These are phyloP conservation scores for Closterium sp. DNA, from an alignment of 139 green algal species.

Conservation along the genomic window DNA sequence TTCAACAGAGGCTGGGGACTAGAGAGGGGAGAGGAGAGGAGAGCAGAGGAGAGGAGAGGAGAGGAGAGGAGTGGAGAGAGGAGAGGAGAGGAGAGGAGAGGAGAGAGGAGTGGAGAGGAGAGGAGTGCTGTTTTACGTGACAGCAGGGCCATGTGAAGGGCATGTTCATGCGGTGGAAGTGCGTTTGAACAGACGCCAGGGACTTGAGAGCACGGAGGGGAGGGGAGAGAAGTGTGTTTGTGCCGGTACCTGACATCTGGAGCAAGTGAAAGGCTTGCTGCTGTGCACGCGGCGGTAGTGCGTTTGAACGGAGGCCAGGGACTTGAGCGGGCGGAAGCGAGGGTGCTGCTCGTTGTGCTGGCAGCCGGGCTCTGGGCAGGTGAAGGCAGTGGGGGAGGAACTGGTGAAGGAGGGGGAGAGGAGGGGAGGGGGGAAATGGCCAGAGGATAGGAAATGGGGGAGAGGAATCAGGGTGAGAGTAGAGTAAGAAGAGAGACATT, in stretches of 20 bases:
- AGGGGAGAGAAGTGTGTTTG: not conserved
- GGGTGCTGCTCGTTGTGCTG: not conserved
- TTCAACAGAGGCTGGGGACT: not conserved
- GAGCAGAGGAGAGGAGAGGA: too few relatives aligned
- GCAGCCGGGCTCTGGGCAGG: not conserved
- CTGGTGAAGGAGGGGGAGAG: not conserved
- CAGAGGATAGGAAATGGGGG: too few relatives aligned
- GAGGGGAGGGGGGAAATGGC: too few relatives aligned
- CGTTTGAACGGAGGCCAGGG: not conserved
- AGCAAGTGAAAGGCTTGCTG: not conserved
- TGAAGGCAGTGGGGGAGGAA: not conserved
- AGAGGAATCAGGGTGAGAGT: not conserved
- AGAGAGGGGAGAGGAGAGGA: not conserved
- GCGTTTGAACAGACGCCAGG: too few relatives aligned
- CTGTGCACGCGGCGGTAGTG: not conserved
- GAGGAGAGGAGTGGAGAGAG: too few relatives aligned
- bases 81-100: too few relatives aligned
- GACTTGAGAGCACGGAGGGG: not conserved
- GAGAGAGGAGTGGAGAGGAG: too few relatives aligned
- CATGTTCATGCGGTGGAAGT: too few relatives aligned
- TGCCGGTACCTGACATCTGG: not conserved
- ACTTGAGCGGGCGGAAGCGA: not conserved
- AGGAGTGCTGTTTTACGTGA: too few relatives aligned
- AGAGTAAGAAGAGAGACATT: not conserved
- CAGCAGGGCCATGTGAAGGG: too few relatives aligned